phyloP scores from a whole-genome alignment of 192 early-diverging fungal species.

The Coemansia sp. region DNA sequence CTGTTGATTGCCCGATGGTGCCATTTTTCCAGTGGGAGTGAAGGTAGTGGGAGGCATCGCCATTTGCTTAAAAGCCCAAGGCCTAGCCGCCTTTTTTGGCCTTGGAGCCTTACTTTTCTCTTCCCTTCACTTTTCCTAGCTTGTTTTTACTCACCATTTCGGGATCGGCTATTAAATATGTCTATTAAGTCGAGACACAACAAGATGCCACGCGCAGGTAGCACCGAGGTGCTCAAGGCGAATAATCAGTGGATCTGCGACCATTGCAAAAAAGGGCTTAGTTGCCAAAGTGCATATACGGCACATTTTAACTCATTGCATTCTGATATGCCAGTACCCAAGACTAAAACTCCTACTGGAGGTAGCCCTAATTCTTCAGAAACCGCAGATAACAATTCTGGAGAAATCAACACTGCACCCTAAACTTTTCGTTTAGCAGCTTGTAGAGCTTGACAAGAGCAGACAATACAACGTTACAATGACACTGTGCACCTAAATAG shows the following conservation, averaged over 20 bases:
- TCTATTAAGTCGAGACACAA: neutral
- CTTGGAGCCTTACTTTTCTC: neutral
- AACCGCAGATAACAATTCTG: too few relatives aligned
- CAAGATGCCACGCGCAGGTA: neutral
- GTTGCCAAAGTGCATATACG: accelerated
- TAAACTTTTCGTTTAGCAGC: too few relatives aligned
- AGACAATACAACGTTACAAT: too few relatives aligned
- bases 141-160: neutral
- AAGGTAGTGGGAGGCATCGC: neutral
- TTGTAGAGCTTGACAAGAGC: too few relatives aligned
- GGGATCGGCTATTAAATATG: neutral
- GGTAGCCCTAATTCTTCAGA: too few relatives aligned
- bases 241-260: neutral
- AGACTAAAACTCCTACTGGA: too few relatives aligned
- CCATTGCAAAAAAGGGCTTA: neutral
- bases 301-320: neutral
- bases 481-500: too few relatives aligned
- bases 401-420: too few relatives aligned
- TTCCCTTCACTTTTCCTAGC: neutral
- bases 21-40: neutral
- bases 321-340: neutral
- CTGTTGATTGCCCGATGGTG: neutral
- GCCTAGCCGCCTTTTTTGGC: neutral
- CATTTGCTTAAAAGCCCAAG: neutral
- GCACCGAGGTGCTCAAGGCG: neutral